These are phyloP conservation scores for Massarina eburnea DNA, from an alignment of 2,329 filamentous ascomycete species.

Conservation along the genomic window DNA sequence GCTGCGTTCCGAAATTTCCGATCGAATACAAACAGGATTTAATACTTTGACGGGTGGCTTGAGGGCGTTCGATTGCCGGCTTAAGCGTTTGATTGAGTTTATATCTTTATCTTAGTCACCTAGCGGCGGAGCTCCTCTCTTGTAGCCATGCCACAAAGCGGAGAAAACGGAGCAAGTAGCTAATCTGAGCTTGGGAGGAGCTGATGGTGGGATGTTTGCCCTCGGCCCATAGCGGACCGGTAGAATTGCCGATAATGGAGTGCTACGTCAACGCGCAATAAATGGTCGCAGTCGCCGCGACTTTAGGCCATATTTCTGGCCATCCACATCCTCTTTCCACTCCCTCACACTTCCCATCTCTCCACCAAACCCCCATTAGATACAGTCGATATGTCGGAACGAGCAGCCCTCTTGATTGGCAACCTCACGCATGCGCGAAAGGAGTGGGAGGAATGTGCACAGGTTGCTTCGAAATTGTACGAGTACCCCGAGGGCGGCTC, in stretches of 20 bases:
- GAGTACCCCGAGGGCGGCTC: constrained; percentile 56
- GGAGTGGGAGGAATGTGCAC: constrained; percentile 46
- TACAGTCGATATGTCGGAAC: constrained; percentile 29
- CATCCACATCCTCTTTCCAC: constrained; percentile 3
- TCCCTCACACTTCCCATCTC: background rate
- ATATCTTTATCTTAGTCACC: too few species aligned
- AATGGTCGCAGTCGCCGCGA: constrained; percentile 21
- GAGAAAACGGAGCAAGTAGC: background rate
- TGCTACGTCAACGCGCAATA: constrained; percentile 13
- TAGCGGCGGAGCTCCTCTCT: too few species aligned
- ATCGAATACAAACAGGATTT: background rate
- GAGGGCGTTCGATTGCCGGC: too few species aligned
- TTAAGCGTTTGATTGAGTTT: too few species aligned
- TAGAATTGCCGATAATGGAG: background rate
- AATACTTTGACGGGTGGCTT: too few species aligned
- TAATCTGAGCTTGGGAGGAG: background rate
- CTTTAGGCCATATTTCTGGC: background rate
- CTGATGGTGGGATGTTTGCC: background rate
- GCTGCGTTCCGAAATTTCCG: background rate
- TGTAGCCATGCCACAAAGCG: too few species aligned
- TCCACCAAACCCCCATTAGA: background rate
- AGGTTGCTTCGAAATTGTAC: constrained; percentile 42
- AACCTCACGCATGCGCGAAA: constrained; percentile 47
- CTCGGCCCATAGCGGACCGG: constrained; percentile 2
- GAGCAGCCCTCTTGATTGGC: constrained; percentile 49